Conservation (phyloP, 164 flowering plant species). For the Buxus sempervirens region DNA sequence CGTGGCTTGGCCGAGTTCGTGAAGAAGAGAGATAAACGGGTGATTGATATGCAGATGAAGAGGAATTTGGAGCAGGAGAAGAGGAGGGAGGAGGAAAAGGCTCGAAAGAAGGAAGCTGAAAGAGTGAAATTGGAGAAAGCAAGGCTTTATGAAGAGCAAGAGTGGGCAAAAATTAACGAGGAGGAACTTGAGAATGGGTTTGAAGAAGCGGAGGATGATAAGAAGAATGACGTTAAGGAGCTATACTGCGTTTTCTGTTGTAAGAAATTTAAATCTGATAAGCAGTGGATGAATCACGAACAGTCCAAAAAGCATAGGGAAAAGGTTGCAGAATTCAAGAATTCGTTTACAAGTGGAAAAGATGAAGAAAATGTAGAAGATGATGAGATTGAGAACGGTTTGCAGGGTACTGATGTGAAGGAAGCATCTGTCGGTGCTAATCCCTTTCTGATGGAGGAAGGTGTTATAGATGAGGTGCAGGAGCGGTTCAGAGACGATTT, state of each 20-base stretch:
- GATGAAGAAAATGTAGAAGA: constrained; percentile 13
- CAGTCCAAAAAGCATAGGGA: constrained; percentile 95
- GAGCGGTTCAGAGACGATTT: constrained; percentile 38
- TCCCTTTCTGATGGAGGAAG: constrained; percentile 18
- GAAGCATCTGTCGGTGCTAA: constrained; percentile 12
- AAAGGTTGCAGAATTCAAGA: constrained; percentile 69
- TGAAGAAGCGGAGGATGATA: constrained; percentile 31
- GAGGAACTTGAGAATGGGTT: constrained; percentile 30
- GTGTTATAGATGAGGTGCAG: constrained; percentile 29
- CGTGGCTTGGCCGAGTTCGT: constrained; percentile 85
- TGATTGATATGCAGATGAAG: constrained; percentile 77
- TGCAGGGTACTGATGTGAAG: constrained; percentile 12
- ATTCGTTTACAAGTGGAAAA: constrained; percentile 24
- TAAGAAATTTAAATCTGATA: constrained; percentile 94
- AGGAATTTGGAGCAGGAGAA: constrained; percentile 61
- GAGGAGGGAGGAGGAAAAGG: constrained; percentile 54
- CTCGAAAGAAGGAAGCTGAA: constrained; percentile 56
- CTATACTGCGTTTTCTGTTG: constrained; percentile 79
- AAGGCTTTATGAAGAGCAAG: constrained; percentile 67
- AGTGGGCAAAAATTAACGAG: constrained; percentile 71
- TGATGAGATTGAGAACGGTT: constrained; percentile 12
- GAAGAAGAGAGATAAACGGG: constrained; percentile 96
- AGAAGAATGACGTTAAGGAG: constrained; percentile 40
- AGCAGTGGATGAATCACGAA: constrained; percentile 99
- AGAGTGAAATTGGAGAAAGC: constrained; percentile 65